Evolutionary conservation across 371 early-diverging fungal genomes (phyloP).

Genomic region (Cokeromyces recurvatus): DNA sequence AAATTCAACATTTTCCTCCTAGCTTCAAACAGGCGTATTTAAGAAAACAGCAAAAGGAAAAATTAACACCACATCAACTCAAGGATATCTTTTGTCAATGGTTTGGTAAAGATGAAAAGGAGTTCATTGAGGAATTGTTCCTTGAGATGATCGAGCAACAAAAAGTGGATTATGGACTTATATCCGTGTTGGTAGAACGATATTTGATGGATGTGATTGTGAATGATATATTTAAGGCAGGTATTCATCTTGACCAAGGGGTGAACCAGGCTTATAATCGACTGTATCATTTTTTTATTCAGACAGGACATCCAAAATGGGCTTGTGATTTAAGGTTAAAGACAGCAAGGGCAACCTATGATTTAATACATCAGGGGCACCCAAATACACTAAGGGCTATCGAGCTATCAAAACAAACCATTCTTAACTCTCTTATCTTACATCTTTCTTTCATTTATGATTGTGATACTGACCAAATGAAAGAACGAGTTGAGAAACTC

Average conservation of each 20-base stretch:
- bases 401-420: background rate
- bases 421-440: background rate
- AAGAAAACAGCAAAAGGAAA: too few relatives aligned
- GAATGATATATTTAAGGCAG: background rate
- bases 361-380: background rate
- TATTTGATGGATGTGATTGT: constrained; percentile 4
- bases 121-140: constrained; percentile 1
- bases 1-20: constrained; percentile 14
- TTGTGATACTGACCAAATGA: constrained; percentile 1
- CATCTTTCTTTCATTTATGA: too few relatives aligned
- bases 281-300: background rate
- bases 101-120: background rate
- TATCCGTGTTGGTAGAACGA: constrained; percentile 13
- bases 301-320: constrained; percentile 2
- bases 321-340: constrained; percentile 10
- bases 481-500: constrained; percentile 6
- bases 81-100: background rate
- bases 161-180: constrained; percentile 10
- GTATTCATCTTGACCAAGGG: constrained; percentile 7
- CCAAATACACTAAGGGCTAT: background rate
- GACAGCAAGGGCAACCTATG: constrained; percentile 10
- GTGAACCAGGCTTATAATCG: background rate
- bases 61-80: background rate
- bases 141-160: background rate
- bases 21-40: constrained; percentile 1